A percentile compares a stretch with the other conserved stretches of the same genome.
Conservation (phyloP, 1,284 basidiomycete genomes). For the Trichosporon asahii region DNA sequence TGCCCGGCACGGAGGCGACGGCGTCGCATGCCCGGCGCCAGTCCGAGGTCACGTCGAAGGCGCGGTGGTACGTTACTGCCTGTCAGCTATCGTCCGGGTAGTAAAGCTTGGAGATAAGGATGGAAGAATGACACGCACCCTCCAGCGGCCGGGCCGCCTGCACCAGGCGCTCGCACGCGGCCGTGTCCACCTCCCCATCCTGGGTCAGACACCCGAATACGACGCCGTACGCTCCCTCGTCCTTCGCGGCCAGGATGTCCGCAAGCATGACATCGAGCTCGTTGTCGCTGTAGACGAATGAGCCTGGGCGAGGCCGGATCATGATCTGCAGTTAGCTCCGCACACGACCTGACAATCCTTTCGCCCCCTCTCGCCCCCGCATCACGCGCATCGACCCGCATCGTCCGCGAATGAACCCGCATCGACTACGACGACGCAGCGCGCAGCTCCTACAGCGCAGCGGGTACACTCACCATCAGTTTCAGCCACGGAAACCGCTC, state of each 20-base stretch:
- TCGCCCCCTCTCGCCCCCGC: background rate
- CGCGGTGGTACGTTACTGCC: slow-evolving; percentile 75
- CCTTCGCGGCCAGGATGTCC: slow-evolving; percentile 57
- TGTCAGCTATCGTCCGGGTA: background rate
- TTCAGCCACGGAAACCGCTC: slow-evolving; percentile 56
- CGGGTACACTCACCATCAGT: slow-evolving; percentile 60
- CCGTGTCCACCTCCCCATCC: slow-evolving; percentile 62
- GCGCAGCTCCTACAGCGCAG: background rate
- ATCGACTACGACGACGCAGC: background rate
- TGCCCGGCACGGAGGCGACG: slow-evolving; percentile 59
- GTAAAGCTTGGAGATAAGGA: background rate
- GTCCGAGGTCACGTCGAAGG: slow-evolving; percentile 69
- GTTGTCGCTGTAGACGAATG: slow-evolving; percentile 65
- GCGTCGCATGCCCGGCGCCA: slow-evolving; percentile 58
- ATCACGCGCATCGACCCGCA: background rate
- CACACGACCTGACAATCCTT: no score
- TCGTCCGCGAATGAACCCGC: background rate
- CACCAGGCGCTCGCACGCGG: slow-evolving; percentile 50
- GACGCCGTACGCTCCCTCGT: slow-evolving; percentile 61
- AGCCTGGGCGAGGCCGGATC: slow-evolving; percentile 71
- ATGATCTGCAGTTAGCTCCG: slow-evolving; percentile 58
- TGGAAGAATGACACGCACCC: slow-evolving; percentile 53
- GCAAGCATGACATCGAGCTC: slow-evolving; percentile 69
- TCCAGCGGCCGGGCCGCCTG: slow-evolving; percentile 62
- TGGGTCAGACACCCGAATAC: slow-evolving; percentile 65